Conservation (phyloP, 108 stramenopile genomes). For the Seminavis robusta region DNA sequence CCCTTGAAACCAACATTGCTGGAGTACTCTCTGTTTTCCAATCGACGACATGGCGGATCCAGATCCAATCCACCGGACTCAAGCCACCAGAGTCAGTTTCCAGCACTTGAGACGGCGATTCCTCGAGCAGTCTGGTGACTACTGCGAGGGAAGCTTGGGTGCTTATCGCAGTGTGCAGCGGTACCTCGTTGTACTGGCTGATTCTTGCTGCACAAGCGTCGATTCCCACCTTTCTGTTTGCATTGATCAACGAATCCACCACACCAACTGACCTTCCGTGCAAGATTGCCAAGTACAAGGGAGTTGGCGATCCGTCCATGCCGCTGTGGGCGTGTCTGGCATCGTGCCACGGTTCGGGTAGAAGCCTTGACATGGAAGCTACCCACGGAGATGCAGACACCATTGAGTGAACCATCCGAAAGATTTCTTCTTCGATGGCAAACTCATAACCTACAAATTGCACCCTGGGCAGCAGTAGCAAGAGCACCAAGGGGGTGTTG, state of each 20-base stretch:
- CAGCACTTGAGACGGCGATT: background rate
- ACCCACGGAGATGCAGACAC: slow-evolving; percentile 6
- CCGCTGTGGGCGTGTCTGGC: background rate
- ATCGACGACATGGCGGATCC: slow-evolving; percentile 29
- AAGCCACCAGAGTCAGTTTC: slow-evolving; percentile 8
- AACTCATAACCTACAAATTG: background rate
- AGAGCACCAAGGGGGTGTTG: slow-evolving; percentile 16
- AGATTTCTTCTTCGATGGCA: slow-evolving; percentile 4
- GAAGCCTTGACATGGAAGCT: slow-evolving; percentile 1
- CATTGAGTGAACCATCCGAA: slow-evolving; percentile 10
- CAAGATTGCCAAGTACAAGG: slow-evolving; percentile 15
- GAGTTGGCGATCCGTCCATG: slow-evolving; percentile 14
- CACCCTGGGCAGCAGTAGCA: slow-evolving; percentile 6
- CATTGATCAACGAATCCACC: slow-evolving; percentile 12
- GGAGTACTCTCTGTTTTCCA: slow-evolving; percentile 11
- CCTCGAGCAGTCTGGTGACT: slow-evolving; percentile 3
- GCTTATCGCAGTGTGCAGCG: slow-evolving; percentile 17
- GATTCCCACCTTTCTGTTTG: slow-evolving; percentile 5
- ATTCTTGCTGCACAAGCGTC: slow-evolving; percentile 4
- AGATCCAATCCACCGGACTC: slow-evolving; percentile 26
- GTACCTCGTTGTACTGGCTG: slow-evolving; percentile 19
- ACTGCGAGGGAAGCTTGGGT: slow-evolving; percentile 6
- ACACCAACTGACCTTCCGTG: slow-evolving; percentile 16
- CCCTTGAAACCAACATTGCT: slow-evolving; percentile 6
- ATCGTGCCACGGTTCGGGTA: slow-evolving; percentile 8